These are phyloP conservation scores for Trichosporon ovoides DNA, from an alignment of 1,284 basidiomycete species.

Conservation along the genomic window DNA sequence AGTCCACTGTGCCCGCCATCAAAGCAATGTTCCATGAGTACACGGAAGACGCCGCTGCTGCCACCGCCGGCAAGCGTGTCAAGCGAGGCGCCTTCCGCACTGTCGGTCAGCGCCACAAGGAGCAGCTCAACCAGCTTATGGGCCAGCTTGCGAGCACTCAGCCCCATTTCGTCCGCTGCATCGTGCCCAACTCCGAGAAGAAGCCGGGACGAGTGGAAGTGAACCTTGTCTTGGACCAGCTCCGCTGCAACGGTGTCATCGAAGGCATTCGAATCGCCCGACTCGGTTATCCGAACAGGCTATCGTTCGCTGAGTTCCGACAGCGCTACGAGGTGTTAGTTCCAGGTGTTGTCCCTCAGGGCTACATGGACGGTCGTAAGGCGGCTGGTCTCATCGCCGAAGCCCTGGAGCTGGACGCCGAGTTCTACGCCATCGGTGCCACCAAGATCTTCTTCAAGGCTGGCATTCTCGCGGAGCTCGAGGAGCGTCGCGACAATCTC, in stretches of 20 bases:
- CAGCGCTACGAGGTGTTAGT: conserved; percentile 95
- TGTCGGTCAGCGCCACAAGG: conserved; percentile 91
- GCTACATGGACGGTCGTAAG: conserved; percentile 96
- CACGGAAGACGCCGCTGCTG: conserved; percentile 53
- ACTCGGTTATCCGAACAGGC: conserved; percentile 91
- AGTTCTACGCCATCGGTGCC: conserved; percentile 83
- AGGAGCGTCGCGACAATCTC: conserved; percentile 82
- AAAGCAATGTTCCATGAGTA: conserved; percentile 81
- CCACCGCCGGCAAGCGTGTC: conserved; percentile 61
- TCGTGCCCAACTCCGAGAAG: conserved; percentile 91
- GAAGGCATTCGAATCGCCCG: conserved; percentile 98
- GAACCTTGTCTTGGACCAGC: conserved; percentile 90
- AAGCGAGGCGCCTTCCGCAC: conserved; percentile 98
- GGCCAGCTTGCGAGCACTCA: conserved; percentile 85
- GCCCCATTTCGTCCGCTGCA: conserved; percentile 97
- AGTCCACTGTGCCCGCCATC: conserved; percentile 77
- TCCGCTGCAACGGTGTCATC: conserved; percentile 97
- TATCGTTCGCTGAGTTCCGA: conserved; percentile 95
- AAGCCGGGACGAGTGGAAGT: conserved; percentile 88
- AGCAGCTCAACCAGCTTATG: conserved; percentile 91
- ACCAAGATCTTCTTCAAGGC: conserved; percentile 99
- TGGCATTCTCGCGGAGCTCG: conserved; percentile 94
- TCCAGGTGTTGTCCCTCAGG: conserved; percentile 82
- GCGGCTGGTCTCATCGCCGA: conserved; percentile 91
- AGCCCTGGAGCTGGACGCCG: conserved; percentile 78